These are phyloP conservation scores for Paecilomyces niveus DNA, from an alignment of 2,329 filamentous ascomycete genomes.

Conservation along the genomic window DNA sequence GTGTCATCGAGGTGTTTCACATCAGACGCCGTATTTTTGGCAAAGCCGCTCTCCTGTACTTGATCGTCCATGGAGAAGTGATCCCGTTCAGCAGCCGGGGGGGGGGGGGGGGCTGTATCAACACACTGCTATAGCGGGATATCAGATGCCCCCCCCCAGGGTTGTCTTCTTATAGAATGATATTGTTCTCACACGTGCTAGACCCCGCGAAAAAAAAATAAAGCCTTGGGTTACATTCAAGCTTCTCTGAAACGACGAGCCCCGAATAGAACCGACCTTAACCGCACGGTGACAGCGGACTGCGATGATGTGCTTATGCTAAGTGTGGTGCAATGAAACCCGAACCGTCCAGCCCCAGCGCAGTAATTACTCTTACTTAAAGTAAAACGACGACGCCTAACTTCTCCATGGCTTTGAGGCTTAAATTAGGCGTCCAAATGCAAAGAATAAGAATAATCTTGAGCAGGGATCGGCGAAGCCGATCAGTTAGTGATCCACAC, in stretches of 20 bases:
- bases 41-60: not conserved
- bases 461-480: not conserved
- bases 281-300: not conserved
- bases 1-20: constrained; percentile 8
- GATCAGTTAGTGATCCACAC: not conserved
- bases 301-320: constrained; percentile 2
- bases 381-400: too few relatives aligned
- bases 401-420: too few relatives aligned
- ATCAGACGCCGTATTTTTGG: constrained; percentile 13
- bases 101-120: not conserved
- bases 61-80: not conserved
- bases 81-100: not conserved
- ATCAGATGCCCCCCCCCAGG: not conserved
- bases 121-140: not conserved
- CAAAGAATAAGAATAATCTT: not conserved
- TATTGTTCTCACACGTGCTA: not conserved
- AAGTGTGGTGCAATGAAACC: constrained; percentile 1
- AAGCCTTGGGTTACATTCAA: not conserved
- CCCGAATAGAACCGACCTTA: not conserved
- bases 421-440: too few relatives aligned
- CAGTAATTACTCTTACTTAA: not conserved
- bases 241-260: not conserved
- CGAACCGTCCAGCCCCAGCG: not conserved
- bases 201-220: not conserved
- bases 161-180: not conserved